phyloP scores from a whole-genome alignment of 495 filamentous ascomycete genomes.

The Astrocystis sublimbata region DNA sequence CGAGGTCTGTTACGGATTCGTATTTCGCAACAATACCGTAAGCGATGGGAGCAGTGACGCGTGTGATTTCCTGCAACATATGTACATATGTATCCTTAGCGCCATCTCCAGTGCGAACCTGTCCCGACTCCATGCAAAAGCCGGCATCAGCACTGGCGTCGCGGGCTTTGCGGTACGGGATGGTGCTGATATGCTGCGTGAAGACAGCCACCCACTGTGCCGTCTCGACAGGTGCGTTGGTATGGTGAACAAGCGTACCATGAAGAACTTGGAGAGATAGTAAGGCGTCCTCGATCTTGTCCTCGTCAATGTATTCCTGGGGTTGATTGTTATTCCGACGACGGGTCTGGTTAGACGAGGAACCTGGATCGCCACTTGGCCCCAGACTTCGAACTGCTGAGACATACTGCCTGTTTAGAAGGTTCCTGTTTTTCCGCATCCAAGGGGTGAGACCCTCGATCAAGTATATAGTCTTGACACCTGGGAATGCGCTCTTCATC shows the following conservation, averaged over 20 bases:
- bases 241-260: slow-evolving; percentile 70
- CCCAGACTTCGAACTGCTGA: slow-evolving; percentile 63
- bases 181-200: slow-evolving; percentile 77
- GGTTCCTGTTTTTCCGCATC: slow-evolving; percentile 69
- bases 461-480: slow-evolving; percentile 66
- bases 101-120: slow-evolving; percentile 72
- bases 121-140: slow-evolving; percentile 83
- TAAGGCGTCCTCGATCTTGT: slow-evolving; percentile 71
- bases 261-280: slow-evolving; percentile 71
- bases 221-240: slow-evolving; percentile 60
- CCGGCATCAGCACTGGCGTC: slow-evolving; percentile 51
- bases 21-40: slow-evolving; percentile 68
- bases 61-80: slow-evolving; percentile 77
- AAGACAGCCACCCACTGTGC: slow-evolving; percentile 78
- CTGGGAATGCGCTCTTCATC: slow-evolving; percentile 56
- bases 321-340: slow-evolving; percentile 46
- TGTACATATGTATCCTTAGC: slow-evolving; percentile 68
- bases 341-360: slow-evolving; percentile 21
- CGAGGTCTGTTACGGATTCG: slow-evolving; percentile 56
- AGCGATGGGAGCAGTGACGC: slow-evolving; percentile 72
- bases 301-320: slow-evolving; percentile 63
- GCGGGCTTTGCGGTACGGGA: slow-evolving; percentile 62
- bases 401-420: slow-evolving; percentile 66
- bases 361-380: slow-evolving; percentile 5
- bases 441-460: slow-evolving; percentile 70